Base-by-base conservation (phyloP, 805 yeast species). In the Ogataea corticis region DNA sequence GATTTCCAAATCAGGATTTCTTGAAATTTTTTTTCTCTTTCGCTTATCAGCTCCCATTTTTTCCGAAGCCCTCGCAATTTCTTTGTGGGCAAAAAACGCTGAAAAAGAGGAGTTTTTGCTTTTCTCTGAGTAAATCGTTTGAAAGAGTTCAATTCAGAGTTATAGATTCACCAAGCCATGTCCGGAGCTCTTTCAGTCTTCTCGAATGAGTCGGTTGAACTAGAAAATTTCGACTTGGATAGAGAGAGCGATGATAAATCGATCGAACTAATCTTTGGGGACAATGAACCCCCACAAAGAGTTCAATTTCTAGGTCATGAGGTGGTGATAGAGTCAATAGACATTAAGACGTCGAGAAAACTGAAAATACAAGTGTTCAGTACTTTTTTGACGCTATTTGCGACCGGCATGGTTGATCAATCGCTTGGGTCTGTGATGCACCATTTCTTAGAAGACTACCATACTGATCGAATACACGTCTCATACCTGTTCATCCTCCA, bases 401-500 rank as follows among this genome's bases (percentile, higher is more conserved):
- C 79, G 1, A 61, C 77, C 47, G 89, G 89, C 0, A 56, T 82
- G 23, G 70, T 74, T 5, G 88, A 83, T 52, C 85, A 82, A 57
- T 69, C 84, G 0, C 60, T 80, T 14, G 88, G 88, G 0, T 73
- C 86, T 0, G 57, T 82, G 32, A 67, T 83, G 48, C 84, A 85
- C 2, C 65, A 72, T 31, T 50, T 82, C 13, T 73, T 79, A 43
- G 59, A 56, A 4, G 63, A 76, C 39, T 83, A 80, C 57, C 25
- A 64, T 1, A 69, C 81, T 5, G 66, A 74, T 49, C 78, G 83
- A 51, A 61, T 76, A 1, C 65, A 68, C 28, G 63, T 77, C 2
- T 75, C 85, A 3, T 56, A 71, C 29, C 57, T 83, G 3, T 83
- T 80, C 52, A 59, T 82, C 16, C 69, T 77, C 11, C 75, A 76